Evolutionary conservation across 129 eudicot genomes (phyloP), one percentile per base, ranked within the genome.

Genomic region (Ambrosia trifida): DNA sequence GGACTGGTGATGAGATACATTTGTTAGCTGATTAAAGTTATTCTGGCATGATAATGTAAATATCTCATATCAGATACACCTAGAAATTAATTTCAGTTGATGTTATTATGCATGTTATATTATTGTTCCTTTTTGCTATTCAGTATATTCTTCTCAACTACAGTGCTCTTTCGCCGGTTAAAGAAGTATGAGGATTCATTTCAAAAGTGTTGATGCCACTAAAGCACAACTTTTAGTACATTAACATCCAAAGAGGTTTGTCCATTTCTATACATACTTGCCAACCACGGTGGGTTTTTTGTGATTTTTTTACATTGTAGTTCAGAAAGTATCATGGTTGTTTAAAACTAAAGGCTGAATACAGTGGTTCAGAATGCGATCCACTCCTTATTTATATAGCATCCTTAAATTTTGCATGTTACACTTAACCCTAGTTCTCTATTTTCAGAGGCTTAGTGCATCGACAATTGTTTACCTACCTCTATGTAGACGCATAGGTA

Each of bases 401-500:
- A 54, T 24, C 35, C 14, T 19, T 67, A 43, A 62, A 33, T 35
- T n/a, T 33, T 33, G 67, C 46, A 62, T 30, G n/a, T 35, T 13
- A 62, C 40, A 33, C 72, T 12, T 67, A 11, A 17, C 41, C 18
- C 41, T 28, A 59, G 33, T 57, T 20, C 20, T 66, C 56, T 66
- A 45, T 24, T 20, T 66, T 44, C 40, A 57, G 40, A 45, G 14
- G 24, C n/a, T 43, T 11, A 11, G 67, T 33, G 36, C 67, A 16
- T 8, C 67, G 36, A 62, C 28, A 62, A 62, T 62, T 35, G 46
- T n/a, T 32, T 62, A 30, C 19, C 6, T 33, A 36, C 28, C 17
- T 62, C 45, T 28, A 49, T 16, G 24, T 67, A 43, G 59, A 67
- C n/a, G 59, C 72, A 46, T 67, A 46, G 18, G 43, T 67, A 31